Evolutionary conservation across 2,329 filamentous ascomycete species (phyloP).

Genomic region (Harringtonia lauricola): DNA sequence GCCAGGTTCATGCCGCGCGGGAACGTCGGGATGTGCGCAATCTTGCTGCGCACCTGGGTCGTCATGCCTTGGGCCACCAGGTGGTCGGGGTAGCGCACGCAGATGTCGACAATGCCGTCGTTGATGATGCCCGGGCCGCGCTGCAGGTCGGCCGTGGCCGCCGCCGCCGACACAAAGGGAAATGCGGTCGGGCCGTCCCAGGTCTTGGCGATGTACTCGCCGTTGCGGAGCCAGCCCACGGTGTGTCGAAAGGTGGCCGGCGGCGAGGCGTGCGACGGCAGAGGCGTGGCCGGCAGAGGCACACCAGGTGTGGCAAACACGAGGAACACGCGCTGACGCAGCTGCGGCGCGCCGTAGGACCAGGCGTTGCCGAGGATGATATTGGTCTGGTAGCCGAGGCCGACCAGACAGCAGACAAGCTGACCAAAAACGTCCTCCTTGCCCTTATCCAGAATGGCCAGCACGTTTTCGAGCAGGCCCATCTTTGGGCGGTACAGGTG

Average conservation of each 20-base stretch:
- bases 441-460: conserved; percentile 32
- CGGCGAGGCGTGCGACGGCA: conserved; percentile 49
- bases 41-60: conserved; percentile 27
- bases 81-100: conserved; percentile 59
- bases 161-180: no score
- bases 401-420: conserved; percentile 60
- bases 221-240: conserved; percentile 50
- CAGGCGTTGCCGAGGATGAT: conserved; percentile 60
- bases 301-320: conserved; percentile 58
- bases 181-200: no score
- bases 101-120: conserved; percentile 50
- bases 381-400: conserved; percentile 65
- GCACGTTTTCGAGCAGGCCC: conserved; percentile 68
- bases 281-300: conserved; percentile 41
- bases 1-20: conserved; percentile 44
- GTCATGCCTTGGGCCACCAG: conserved; percentile 34
- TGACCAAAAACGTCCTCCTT: conserved; percentile 61
- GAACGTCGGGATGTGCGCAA: conserved; percentile 46
- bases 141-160: conserved; percentile 49
- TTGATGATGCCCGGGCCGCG: conserved; percentile 28
- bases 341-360: conserved; percentile 55
- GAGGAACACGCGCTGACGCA: conserved; percentile 58
- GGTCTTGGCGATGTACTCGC: conserved; percentile 38
- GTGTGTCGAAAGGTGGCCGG: conserved; percentile 20
- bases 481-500: conserved; percentile 69